Evolutionary conservation across 768 basidiomycete species (phyloP).

Genomic region (Trametopsis cervina): DNA sequence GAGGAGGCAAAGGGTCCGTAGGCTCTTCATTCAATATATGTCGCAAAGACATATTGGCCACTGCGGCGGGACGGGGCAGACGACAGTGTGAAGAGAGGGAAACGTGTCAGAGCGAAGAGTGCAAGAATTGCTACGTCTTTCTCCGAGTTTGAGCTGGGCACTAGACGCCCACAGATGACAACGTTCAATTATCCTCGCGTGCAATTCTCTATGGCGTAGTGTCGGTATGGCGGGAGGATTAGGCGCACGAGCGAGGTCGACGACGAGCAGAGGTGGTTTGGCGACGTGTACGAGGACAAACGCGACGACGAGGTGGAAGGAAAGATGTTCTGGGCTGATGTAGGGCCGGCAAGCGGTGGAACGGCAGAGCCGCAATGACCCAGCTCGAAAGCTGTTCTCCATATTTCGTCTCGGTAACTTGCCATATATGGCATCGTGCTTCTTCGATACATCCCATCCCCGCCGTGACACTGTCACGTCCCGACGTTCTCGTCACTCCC

Average conservation of each 20-base stretch:
- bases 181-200: slow-evolving; percentile 3
- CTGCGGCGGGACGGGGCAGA: neutral
- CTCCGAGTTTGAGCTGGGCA: slow-evolving; percentile 10
- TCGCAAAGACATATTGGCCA: slow-evolving; percentile 59
- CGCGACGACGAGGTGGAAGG: slow-evolving; percentile 9
- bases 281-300: slow-evolving; percentile 7
- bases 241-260: slow-evolving; percentile 3
- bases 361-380: slow-evolving; percentile 14
- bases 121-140: slow-evolving; percentile 13
- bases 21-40: slow-evolving; percentile 77
- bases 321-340: slow-evolving; percentile 6
- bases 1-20: slow-evolving; percentile 17
- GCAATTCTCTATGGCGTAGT: slow-evolving; percentile 4
- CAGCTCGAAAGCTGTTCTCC: slow-evolving; percentile 14
- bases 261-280: slow-evolving; percentile 2
- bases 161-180: slow-evolving; percentile 14
- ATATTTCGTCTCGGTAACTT: slow-evolving; percentile 17
- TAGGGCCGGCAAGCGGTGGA: slow-evolving; percentile 11
- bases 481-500: slow-evolving; percentile 3
- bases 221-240: neutral
- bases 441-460: slow-evolving; percentile 8
- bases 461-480: slow-evolving; percentile 11
- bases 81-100: slow-evolving; percentile 1
- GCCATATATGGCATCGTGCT: slow-evolving; percentile 11
- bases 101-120: slow-evolving; percentile 15